These are phyloP conservation scores for Diutina scorzettiae DNA, from an alignment of 1,139 yeast genomes.

Conservation along the genomic window DNA sequence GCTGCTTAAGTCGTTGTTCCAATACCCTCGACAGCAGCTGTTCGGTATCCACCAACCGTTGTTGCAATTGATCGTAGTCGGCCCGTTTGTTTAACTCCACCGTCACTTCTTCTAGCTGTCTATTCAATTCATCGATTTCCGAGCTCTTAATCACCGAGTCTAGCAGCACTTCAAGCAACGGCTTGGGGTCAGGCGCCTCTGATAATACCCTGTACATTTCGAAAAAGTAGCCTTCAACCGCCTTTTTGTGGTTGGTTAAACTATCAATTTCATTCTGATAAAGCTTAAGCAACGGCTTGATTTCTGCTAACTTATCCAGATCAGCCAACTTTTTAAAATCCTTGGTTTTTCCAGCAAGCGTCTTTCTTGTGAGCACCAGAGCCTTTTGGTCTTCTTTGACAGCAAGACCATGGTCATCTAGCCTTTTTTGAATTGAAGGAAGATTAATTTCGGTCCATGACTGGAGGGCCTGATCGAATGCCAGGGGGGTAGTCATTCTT, in stretches of 20 bases:
- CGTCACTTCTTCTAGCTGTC: slow-evolving; percentile 43
- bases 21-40: slow-evolving; percentile 44
- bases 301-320: slow-evolving; percentile 49
- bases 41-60: slow-evolving; percentile 45
- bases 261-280: slow-evolving; percentile 85
- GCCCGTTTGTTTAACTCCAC: slow-evolving; percentile 55
- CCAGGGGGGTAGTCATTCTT: slow-evolving; percentile 1
- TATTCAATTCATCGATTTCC: slow-evolving; percentile 40
- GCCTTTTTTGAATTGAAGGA: slow-evolving; percentile 50
- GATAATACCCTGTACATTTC: slow-evolving; percentile 64
- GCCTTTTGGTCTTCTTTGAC: slow-evolving; percentile 59
- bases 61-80: slow-evolving; percentile 69
- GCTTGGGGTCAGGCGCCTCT: slow-evolving; percentile 90
- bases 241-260: slow-evolving; percentile 66
- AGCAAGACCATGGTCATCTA: slow-evolving; percentile 67
- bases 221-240: slow-evolving; percentile 61
- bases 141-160: slow-evolving; percentile 52
- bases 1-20: slow-evolving; percentile 33
- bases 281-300: slow-evolving; percentile 59
- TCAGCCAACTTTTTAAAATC: slow-evolving; percentile 64
- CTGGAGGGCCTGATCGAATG: slow-evolving; percentile 42
- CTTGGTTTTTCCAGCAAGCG: slow-evolving; percentile 71
- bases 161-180: slow-evolving; percentile 60
- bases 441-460: slow-evolving; percentile 71
- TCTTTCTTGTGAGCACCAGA: slow-evolving; percentile 60